A percentile compares a stretch with the other conserved stretches of the same genome.
Evolutionary conservation across 139 green algal genomes (phyloP).

Genomic region (Chlamydomonas sphaeroides): DNA sequence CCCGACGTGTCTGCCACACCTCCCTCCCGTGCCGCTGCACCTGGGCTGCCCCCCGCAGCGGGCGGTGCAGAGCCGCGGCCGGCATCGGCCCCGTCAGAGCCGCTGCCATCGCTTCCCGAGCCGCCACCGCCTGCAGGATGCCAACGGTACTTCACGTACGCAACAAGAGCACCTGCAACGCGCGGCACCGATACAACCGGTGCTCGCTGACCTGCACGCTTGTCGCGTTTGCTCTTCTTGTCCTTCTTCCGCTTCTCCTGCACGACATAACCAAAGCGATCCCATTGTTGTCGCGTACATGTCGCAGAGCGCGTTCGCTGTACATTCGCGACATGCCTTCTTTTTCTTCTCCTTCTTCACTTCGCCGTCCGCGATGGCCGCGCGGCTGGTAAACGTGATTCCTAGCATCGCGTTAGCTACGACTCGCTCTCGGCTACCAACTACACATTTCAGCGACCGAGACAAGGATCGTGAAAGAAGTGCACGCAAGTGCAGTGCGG

Average conservation of each 20-base stretch:
- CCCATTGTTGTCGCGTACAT: not conserved
- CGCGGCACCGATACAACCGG: no score
- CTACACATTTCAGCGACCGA: no score
- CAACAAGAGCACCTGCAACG: no score
- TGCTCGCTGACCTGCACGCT: not conserved
- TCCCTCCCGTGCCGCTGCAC: not conserved
- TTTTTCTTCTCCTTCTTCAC: slow-evolving; percentile 39
- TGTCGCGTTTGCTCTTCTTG: slow-evolving; percentile 4
- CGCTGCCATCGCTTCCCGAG: not conserved
- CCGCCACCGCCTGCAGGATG: not conserved
- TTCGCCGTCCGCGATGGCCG: not conserved
- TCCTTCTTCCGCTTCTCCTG: slow-evolving; percentile 35
- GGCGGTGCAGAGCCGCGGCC: no score
- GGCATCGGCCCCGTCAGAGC: not conserved
- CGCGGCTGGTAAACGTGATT: no score
- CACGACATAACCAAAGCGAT: not conserved
- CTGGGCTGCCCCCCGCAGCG: no score
- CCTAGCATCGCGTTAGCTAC: no score
- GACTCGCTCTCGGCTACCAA: no score
- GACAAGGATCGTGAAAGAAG: no score
- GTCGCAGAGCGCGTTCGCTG: not conserved
- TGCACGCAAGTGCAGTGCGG: no score
- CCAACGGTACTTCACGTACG: no score
- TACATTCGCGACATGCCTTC: not conserved
- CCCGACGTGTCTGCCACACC: not conserved